Percentiles rank a stretch among this genome's conserved stretches.
Conservation (phyloP, 2,329 filamentous ascomycete species). For the Clarireedia sp. region DNA sequence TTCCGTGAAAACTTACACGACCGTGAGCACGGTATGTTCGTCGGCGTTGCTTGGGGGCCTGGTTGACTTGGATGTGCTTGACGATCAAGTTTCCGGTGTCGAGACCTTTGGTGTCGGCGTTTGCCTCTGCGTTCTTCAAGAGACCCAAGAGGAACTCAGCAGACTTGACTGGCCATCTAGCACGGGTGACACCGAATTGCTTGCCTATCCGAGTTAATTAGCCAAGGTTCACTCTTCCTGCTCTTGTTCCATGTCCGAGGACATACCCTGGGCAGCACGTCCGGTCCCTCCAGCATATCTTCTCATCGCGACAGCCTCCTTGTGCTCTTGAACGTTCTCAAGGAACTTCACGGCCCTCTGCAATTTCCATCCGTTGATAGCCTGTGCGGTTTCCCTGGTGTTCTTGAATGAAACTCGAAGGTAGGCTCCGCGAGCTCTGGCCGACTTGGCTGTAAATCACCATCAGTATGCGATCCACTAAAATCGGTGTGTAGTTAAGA, state of each 20-base stretch:
- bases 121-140: slow-evolving; percentile 95
- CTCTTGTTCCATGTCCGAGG: not conserved
- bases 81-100: slow-evolving; percentile 96
- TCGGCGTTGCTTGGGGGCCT: slow-evolving; percentile 98
- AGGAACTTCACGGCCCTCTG: slow-evolving; percentile 70
- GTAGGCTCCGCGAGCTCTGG: slow-evolving; percentile 96
- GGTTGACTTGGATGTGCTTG: slow-evolving; percentile 99
- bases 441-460: slow-evolving; percentile 62
- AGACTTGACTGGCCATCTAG: slow-evolving; percentile 98
- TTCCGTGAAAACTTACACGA: slow-evolving; percentile 67
- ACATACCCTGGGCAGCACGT: slow-evolving; percentile 93
- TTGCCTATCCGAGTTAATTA: slow-evolving; percentile 59
- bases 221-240: slow-evolving; percentile 6
- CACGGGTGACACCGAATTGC: slow-evolving; percentile 95
- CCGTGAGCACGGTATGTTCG: slow-evolving; percentile 99
- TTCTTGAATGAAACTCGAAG: slow-evolving; percentile 94
- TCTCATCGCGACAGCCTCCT: slow-evolving; percentile 97
- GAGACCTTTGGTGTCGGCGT: slow-evolving; percentile 93
- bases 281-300: slow-evolving; percentile 94
- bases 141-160: slow-evolving; percentile 96
- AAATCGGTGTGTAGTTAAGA: not conserved
- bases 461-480: not conserved
- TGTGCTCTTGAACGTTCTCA: slow-evolving; percentile 95
- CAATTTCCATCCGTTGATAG: slow-evolving; percentile 59
- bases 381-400: slow-evolving; percentile 98